phyloP scores from a whole-genome alignment of 306 rosid species.

The Clitoria ternatea region DNA sequence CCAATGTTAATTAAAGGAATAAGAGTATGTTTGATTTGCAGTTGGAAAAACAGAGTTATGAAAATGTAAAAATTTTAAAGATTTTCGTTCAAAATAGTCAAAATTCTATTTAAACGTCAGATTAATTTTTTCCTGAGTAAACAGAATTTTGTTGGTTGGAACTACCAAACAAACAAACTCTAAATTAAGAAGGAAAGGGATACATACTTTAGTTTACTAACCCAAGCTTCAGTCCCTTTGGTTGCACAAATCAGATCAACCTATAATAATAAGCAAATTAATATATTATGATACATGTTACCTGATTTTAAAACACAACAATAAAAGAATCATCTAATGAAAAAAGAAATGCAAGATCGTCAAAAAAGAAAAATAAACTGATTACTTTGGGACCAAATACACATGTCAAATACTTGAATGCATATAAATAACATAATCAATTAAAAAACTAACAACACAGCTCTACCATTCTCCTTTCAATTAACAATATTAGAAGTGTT shows the following conservation, averaged over 20 bases:
- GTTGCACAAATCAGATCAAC: constrained; percentile 87
- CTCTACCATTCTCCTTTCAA: too few species aligned
- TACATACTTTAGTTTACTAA: constrained; percentile 67
- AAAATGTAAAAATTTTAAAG: too few species aligned
- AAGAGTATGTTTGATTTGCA: too few species aligned
- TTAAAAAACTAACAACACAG: too few species aligned
- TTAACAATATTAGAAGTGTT: background rate
- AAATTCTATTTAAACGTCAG: too few species aligned
- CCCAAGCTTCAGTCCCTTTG: constrained; percentile 88
- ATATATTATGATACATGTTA: constrained; percentile 8
- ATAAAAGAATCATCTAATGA: background rate
- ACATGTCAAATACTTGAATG: background rate
- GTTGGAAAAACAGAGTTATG: too few species aligned
- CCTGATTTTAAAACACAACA: background rate
- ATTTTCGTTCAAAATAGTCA: too few species aligned
- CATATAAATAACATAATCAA: too few species aligned
- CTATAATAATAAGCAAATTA: constrained; percentile 41
- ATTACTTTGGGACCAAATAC: background rate
- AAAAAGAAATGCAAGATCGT: background rate
- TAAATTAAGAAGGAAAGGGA: background rate
- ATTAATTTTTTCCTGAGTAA: too few species aligned
- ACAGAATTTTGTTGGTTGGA: too few species aligned
- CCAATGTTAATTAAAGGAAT: background rate
- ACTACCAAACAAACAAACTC: too few species aligned
- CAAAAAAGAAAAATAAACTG: constrained; percentile 15